Conservation (phyloP, 257 asterid genomes). For the Capsicum baccatum region DNA sequence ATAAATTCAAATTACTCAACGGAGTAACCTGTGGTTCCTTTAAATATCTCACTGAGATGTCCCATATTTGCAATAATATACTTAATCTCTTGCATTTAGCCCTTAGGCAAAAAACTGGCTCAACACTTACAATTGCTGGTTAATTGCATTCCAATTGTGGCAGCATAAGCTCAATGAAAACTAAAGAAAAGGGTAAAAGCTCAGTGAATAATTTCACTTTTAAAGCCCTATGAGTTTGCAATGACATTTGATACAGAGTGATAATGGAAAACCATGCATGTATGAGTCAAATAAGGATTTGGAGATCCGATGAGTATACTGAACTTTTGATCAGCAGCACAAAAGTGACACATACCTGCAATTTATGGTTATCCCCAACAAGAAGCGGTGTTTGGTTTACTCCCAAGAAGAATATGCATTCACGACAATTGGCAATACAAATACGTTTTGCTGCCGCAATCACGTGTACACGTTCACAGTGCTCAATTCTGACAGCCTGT, state of each 20-base stretch:
- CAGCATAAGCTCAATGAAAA: not conserved
- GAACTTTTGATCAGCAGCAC: slow-evolving; percentile 16
- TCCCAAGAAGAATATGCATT: slow-evolving; percentile 90
- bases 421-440: slow-evolving; percentile 95
- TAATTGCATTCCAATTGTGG: not conserved
- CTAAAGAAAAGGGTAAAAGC: not conserved
- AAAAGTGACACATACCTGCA: slow-evolving; percentile 62
- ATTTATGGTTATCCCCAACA: slow-evolving; percentile 97
- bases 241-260: not conserved
- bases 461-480: slow-evolving; percentile 96
- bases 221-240: not conserved
- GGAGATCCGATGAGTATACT: not conserved
- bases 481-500: slow-evolving; percentile 96
- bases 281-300: not conserved
- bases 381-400: slow-evolving; percentile 89
- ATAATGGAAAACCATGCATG: not conserved
- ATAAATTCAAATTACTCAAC: not conserved
- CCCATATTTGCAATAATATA: slow-evolving; percentile 1
- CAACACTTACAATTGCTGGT: not conserved
- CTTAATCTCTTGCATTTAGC: not conserved
- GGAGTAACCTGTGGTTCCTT: not conserved
- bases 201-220: not conserved
- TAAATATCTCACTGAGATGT: not conserved
- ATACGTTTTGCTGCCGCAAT: slow-evolving; percentile 89
- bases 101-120: not conserved